Percentiles rank a stretch among this genome's conserved stretches.
Conservation (phyloP, 208 protist genomes). For the Acanthamoeba triangularis region DNA sequence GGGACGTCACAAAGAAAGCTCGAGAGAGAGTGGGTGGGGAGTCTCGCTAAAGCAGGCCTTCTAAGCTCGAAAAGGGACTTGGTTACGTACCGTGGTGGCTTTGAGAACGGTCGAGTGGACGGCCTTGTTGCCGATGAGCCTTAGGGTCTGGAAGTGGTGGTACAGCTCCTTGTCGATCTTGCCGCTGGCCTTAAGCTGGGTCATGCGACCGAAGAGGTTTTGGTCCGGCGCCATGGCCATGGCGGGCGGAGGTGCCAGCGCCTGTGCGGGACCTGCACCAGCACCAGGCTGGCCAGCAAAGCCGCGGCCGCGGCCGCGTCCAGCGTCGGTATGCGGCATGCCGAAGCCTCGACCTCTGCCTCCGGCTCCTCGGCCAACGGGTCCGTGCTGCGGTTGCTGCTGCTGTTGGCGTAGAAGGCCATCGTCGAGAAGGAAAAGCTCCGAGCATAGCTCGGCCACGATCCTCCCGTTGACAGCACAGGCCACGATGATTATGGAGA, state of each 20-base stretch:
- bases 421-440: conserved; percentile 53
- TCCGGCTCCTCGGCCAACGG: neutral
- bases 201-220: conserved; percentile 11
- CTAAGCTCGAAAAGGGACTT: neutral
- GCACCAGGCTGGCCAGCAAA: neutral
- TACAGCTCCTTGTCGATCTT: neutral
- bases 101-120: conserved; percentile 44
- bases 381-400: neutral
- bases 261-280: neutral
- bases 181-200: conserved; percentile 13
- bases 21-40: neutral
- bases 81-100: neutral
- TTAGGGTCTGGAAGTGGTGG: conserved; percentile 63
- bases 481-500: conserved; percentile 52
- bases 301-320: neutral
- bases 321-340: neutral
- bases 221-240: neutral
- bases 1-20: neutral
- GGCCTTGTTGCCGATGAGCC: conserved; percentile 62
- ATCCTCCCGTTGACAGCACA: conserved; percentile 66
- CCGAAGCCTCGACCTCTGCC: neutral
- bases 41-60: neutral
- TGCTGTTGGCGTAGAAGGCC: neutral
- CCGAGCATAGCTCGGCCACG: conserved; percentile 49
- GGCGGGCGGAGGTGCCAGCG: neutral